Base-by-base conservation (phyloP, 352 stramenopile species). In the Phytopythium chamaehyphon region DNA sequence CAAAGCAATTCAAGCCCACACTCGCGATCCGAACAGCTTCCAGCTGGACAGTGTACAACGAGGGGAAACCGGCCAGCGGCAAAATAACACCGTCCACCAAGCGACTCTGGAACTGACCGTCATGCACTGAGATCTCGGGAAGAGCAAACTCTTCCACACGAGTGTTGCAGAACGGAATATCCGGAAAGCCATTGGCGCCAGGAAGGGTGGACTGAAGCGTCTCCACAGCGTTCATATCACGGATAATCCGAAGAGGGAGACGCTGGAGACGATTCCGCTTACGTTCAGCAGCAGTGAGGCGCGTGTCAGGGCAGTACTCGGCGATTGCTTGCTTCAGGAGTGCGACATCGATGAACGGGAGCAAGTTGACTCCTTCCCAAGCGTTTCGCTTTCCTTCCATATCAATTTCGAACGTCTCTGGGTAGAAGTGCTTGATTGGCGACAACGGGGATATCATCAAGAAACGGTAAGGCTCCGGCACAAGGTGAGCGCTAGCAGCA, bases 281-380 rank as follows among this genome's bases (percentile, higher is more conserved):
- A 6, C 63, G 75, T 60, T 99, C 97, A 0, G 89, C 79, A 6
- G 80, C 55, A 2, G 94, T 95, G 5, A 99, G 77, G n/a, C 78
- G 69, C 3, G 69, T 80, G 33, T 97, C 77, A 2, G 96, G 92
- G 49, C 93, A 98, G 55, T 97, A 82, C 31, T 95, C 69, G 15
- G 73, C 70, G 48, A 99, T 98, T 5, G 96, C 89, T 33, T 90
- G 62, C 37, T 93, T 90, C 9, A 99, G 62, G 36, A 93, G 60
- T 19, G 85, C 72, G 3, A 95, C 88, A 54, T 99, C 95, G 64
- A 99, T 99, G 62, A 99, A 99, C 16, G 97, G 95, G 18, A 99
- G 69, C 35, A 99, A 71, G 58, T 99, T 99, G 14, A 99, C 96
- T 9, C 96, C 97, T 83, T 99, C 97, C 97, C 97, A 99, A 28